Base-by-base conservation (phyloP, 2,329 filamentous ascomycete species). In the Diaporthe citri region DNA sequence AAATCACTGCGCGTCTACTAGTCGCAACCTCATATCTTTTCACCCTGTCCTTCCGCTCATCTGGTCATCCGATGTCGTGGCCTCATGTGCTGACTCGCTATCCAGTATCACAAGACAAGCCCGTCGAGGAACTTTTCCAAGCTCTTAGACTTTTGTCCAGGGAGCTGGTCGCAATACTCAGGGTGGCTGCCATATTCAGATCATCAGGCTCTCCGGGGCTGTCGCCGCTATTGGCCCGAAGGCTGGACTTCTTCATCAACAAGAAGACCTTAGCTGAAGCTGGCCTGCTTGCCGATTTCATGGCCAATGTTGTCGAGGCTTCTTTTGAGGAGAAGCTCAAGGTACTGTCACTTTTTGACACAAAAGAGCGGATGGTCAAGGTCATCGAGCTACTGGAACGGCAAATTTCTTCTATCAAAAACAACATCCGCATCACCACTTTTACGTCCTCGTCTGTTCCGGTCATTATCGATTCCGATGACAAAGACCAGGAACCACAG, bases 271-370 rank as follows among this genome's bases (percentile, higher is more conserved):
- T 97, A 69, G 88, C 91, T 56, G 95, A 98, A 78, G 96, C 96
- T 1, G 96, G 96, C 2, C 87, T 92, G 12, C 88, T 99, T 13
- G 96, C 97, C 9, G 97, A 99, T 82, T 98, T 98, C 82, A 98
- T 99, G 95, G 93, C 95, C 52, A 97, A 98, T 81, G 90, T 98
- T 34, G 91, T 97, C 3, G 95, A 98, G 77, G 93, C 94, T 69
- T 93, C 92, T 13, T 94, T 97, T 77, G 95, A 98, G 82, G 97
- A 99, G 82, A 98, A 97, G 83, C 88, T 99, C 72, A 91, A 94
- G 73, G 91, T 99, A 22, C 87, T 99, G 48, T 91, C 95, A n/a
- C 92, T 95, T 0, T 85, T 97, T 7, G 92, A 96, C 79, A 88
- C 97, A 62, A 94, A 94, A 78, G 91, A 93, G 62, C 90, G 97